Evolutionary conservation across 2,329 filamentous ascomycete species (phyloP), one percentile per base, ranked within the genome.

Genomic region (Penicillium aurantiogriseum): DNA sequence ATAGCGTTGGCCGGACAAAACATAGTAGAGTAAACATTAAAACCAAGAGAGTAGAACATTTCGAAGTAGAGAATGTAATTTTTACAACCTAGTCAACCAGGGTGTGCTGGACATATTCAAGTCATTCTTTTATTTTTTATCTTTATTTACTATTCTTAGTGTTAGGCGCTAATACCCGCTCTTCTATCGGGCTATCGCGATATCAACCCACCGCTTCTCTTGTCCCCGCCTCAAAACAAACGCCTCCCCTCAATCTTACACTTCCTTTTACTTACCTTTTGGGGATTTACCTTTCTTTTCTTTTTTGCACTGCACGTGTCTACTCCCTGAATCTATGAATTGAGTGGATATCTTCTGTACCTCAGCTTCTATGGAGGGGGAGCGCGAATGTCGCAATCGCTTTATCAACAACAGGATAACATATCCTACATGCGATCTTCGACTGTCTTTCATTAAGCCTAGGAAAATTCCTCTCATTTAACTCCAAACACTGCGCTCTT

Each of bases 161-260:
- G 47, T 53, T 11, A 57, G 56, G 52, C 62, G 63, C 63, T 63
- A 63, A 60, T 61, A 54, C 59, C 60, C 54, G 53, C 49, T 64
- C 48, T 51, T 42, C 63, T 61, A 58, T 62, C 61, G 53, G 54
- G 35, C 54, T 66, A 66, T 67, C 64, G 64, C 57, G 56, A 50
- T 63, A 64, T 59, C 57, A 54, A 56, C 56, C 53, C 43, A 50
- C 50, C 54, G 54, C 54, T 56, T 57, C 50, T 52, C 43, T 39
- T 39, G 31, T 57, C 63, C 63, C 63, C 58, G 56, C 64, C 55
- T 60, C 58, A 65, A 64, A 65, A 67, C 63, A 64, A 63, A 61
- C 60, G 52, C 46, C 53, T 53, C 43, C 54, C 49, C 54, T 57
- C 54, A 42, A 35, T 40, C 51, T 42, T 46, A 48, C 43, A 35